Conservation (phyloP, 2,329 filamentous ascomycete species). For the Phyllosticta paracitricarpa region DNA sequence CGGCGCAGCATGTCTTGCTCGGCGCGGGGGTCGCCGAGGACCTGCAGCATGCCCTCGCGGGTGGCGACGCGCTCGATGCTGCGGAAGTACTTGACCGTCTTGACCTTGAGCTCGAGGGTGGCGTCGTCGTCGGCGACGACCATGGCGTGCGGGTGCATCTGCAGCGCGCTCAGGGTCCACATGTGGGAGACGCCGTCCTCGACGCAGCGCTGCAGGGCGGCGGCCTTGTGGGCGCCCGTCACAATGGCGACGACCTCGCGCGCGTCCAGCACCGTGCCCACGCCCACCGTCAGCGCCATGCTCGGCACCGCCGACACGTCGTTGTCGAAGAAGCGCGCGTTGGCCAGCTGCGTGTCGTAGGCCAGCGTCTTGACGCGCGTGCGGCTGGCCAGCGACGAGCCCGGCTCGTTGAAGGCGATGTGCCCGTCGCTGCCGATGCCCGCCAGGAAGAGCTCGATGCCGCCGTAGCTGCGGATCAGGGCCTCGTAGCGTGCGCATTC, state of each 20-base stretch:
- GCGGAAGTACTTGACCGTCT: constrained; percentile 40
- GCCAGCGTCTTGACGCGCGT: constrained; percentile 81
- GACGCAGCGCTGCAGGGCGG: constrained; percentile 69
- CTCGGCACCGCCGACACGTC: constrained; percentile 64
- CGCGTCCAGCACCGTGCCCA: constrained; percentile 73
- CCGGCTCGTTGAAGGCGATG: constrained; percentile 85
- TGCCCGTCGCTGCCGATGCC: constrained; percentile 81
- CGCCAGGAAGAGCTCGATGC: constrained; percentile 77
- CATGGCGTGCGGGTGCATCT: constrained; percentile 71
- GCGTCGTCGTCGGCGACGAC: constrained; percentile 73
- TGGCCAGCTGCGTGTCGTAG: constrained; percentile 78
- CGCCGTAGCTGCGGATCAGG: constrained; percentile 62
- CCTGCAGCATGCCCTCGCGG: constrained; percentile 36
- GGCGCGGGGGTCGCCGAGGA: constrained; percentile 16
- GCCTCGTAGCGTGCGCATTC: constrained; percentile 75
- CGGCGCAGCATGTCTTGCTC: not conserved
- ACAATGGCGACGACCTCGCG: constrained; percentile 77
- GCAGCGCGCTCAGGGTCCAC: constrained; percentile 77
- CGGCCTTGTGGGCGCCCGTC: constrained; percentile 68
- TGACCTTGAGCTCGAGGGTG: constrained; percentile 38
- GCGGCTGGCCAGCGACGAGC: constrained; percentile 64
- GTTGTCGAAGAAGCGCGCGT: constrained; percentile 69
- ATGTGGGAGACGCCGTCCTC: constrained; percentile 80
- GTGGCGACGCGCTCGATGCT: constrained; percentile 38
- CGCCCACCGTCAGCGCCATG: constrained; percentile 76